Evolutionary conservation across 2,329 filamentous ascomycete genomes (phyloP).

Genomic region (Endothia cerciana): DNA sequence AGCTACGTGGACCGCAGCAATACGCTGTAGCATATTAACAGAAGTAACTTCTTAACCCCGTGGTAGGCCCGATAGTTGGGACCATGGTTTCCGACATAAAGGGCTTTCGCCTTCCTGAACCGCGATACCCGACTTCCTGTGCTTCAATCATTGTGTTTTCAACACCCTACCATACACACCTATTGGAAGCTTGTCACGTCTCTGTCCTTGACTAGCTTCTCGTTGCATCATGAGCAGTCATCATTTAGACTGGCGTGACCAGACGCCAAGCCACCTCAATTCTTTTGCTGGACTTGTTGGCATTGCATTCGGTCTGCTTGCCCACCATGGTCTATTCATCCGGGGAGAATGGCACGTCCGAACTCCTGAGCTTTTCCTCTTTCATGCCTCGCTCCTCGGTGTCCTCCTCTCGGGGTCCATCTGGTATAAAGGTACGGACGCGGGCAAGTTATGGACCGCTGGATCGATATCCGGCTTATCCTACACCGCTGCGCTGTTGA

Average conservation of each 20-base stretch:
- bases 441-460: not conserved
- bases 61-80: not conserved
- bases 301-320: not conserved
- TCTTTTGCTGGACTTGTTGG: not conserved
- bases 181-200: too few species aligned
- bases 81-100: not conserved
- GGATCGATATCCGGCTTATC: not conserved
- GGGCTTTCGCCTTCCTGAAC: not conserved
- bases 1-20: too few species aligned
- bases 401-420: not conserved
- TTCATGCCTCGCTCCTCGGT: not conserved
- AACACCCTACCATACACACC: not conserved
- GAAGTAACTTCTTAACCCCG: too few species aligned
- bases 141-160: not conserved
- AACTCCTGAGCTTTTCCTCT: not conserved
- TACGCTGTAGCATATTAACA: too few species aligned
- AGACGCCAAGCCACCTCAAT: not conserved
- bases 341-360: slow-evolving; percentile 1
- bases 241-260: not conserved
- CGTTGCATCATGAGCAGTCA: not conserved
- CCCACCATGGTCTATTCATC: not conserved
- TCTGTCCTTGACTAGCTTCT: not conserved
- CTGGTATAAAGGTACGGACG: not conserved
- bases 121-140: not conserved
- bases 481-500: not conserved